phyloP scores from a whole-genome alignment of 345 rosid genomes.

The Hibiscus syriacus region DNA sequence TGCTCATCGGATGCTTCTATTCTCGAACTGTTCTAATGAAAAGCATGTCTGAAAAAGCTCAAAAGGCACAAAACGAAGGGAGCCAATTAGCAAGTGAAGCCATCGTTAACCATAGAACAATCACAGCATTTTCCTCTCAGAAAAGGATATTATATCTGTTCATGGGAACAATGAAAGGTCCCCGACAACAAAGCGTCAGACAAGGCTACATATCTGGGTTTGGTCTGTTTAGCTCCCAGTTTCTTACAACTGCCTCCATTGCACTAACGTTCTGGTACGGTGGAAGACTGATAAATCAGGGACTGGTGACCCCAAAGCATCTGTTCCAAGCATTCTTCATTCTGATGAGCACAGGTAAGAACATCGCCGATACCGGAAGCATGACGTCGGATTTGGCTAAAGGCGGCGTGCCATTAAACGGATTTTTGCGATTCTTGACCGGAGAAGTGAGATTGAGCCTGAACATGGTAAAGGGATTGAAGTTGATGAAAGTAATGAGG shows the following conservation, averaged over 20 bases:
- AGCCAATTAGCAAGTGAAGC: slow-evolving; percentile 49
- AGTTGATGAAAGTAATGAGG: slow-evolving; percentile 8
- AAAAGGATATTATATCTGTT: slow-evolving; percentile 29
- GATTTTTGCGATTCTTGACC: slow-evolving; percentile 27
- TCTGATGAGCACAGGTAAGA: slow-evolving; percentile 38
- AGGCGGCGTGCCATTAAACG: slow-evolving; percentile 28
- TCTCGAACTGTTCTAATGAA: slow-evolving; percentile 37
- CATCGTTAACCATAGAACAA: slow-evolving; percentile 38
- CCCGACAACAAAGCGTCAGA: slow-evolving; percentile 29
- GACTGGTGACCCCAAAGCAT: slow-evolving; percentile 21
- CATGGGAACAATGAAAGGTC: slow-evolving; percentile 26
- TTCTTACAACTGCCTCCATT: slow-evolving; percentile 29
- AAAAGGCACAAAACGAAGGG: slow-evolving; percentile 29
- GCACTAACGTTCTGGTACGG: slow-evolving; percentile 42
- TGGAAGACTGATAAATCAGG: slow-evolving; percentile 35
- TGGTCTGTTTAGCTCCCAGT: slow-evolving; percentile 38
- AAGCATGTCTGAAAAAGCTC: slow-evolving; percentile 38
- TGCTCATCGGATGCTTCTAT: slow-evolving; percentile 35
- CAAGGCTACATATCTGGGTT: slow-evolving; percentile 44
- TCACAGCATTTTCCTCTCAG: slow-evolving; percentile 45
- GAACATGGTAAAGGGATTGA: slow-evolving; percentile 19
- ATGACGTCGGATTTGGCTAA: slow-evolving; percentile 44
- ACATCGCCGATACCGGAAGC: slow-evolving; percentile 46
- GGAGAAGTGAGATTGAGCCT: slow-evolving; percentile 32
- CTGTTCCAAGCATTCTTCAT: slow-evolving; percentile 41